phyloP scores from a whole-genome alignment of 2,329 filamentous ascomycete species.

The Acephala macrosclerotiorum region DNA sequence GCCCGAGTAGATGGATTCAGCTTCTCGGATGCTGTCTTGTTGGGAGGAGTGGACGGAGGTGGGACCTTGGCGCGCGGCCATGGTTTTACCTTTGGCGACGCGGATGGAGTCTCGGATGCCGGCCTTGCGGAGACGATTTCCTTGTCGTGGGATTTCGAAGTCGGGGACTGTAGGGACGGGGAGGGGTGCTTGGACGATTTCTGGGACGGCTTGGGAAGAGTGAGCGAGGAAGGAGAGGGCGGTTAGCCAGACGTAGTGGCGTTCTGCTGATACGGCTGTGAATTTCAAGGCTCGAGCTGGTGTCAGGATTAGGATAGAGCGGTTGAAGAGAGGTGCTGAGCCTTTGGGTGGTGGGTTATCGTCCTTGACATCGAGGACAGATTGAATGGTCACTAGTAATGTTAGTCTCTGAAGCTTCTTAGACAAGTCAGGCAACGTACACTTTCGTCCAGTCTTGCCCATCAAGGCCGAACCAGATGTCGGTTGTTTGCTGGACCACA shows the following conservation, averaged over 20 bases:
- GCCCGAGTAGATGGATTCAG: constrained; percentile 37
- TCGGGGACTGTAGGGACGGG: constrained; percentile 57
- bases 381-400: constrained; percentile 84
- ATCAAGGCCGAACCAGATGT: constrained; percentile 85
- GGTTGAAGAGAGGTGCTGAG: constrained; percentile 73
- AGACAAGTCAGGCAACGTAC: constrained; percentile 63
- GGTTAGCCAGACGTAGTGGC: constrained; percentile 95
- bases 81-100: constrained; percentile 75
- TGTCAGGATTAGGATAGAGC: constrained; percentile 94
- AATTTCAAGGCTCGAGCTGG: constrained; percentile 95
- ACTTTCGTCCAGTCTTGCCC: constrained; percentile 92
- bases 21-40: constrained; percentile 35
- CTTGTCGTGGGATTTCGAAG: constrained; percentile 48
- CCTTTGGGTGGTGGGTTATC: constrained; percentile 86
- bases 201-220: constrained; percentile 81
- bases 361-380: constrained; percentile 95
- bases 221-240: constrained; percentile 94
- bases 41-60: constrained; percentile 45
- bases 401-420: constrained; percentile 41
- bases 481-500: constrained; percentile 99
- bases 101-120: constrained; percentile 89
- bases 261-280: constrained; percentile 81
- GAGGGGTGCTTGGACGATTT: constrained; percentile 67
- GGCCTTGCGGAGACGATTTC: constrained; percentile 43
- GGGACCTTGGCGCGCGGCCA: constrained; percentile 47